phyloP scores from a whole-genome alignment of 495 filamentous ascomycete genomes.

The Diplogelasinospora grovesii region DNA sequence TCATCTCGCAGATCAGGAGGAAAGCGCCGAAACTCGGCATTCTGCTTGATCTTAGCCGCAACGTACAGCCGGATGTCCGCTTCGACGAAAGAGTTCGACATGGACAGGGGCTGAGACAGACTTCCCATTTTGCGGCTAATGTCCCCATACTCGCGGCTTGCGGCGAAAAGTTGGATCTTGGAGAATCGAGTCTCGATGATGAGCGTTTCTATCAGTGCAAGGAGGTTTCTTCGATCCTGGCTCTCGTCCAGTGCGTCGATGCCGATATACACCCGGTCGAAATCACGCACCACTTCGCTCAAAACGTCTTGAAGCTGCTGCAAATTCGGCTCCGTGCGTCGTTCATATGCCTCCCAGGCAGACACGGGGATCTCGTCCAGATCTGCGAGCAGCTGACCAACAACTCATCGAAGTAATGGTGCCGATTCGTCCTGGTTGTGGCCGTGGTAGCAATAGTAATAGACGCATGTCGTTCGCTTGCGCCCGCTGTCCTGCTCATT shows the following conservation, averaged over 20 bases:
- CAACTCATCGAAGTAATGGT: conserved; percentile 23
- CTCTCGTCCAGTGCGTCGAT: conserved; percentile 31
- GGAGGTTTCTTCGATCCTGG: conserved; percentile 14
- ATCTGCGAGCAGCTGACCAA: conserved; percentile 25
- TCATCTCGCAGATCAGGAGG: conserved; percentile 12
- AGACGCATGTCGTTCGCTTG: conserved; percentile 11
- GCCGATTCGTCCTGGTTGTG: conserved; percentile 27
- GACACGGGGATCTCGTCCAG: conserved; percentile 12
- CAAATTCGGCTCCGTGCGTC: background rate
- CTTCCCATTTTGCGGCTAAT: conserved; percentile 20
- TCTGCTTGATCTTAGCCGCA: conserved; percentile 12
- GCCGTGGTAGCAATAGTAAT: conserved; percentile 33
- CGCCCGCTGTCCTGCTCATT: conserved; percentile 11
- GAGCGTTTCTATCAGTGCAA: conserved; percentile 16
- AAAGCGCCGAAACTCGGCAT: conserved; percentile 19
- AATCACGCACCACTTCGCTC: background rate
- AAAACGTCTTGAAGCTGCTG: conserved; percentile 7
- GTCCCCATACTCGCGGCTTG: conserved; percentile 35
- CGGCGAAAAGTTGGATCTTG: conserved; percentile 30
- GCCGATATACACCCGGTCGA: conserved; percentile 16
- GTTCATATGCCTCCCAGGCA: conserved; percentile 5
- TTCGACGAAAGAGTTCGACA: conserved; percentile 29
- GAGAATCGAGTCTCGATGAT: conserved; percentile 24
- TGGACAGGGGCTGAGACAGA: conserved; percentile 19
- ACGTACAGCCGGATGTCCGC: conserved; percentile 27